Base-by-base conservation (phyloP, 2,329 filamentous ascomycete genomes). In the Sporothrix dimorphospora region DNA sequence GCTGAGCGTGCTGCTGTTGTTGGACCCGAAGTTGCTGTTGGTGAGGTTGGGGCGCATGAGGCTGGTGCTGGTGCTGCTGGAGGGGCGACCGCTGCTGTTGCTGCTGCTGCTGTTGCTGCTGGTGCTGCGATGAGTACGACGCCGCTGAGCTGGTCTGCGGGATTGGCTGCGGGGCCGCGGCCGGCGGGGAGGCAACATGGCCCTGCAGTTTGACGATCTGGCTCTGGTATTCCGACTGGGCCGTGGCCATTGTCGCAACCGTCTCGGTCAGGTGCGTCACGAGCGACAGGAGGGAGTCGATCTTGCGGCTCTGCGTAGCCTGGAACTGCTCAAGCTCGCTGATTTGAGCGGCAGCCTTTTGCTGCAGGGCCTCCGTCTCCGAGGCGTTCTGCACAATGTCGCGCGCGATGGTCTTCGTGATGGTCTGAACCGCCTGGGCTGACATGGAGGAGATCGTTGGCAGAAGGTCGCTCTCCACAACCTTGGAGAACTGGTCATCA, bases 221-320 rank as follows among this genome's bases (percentile, higher is more conserved):
- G 55, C 86, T 86, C 79, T 94, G 91, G 75, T 94, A 89, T 71
- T 91, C 87, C 4, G 87, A 82, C 81, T 94, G 92, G 1, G 87
- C 86, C 5, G 88, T 82, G 5, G 90, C 90, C 90, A 95, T 90
- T 14, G 87, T 87, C 51, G 89, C 88, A 30, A 95, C 86, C 59
- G 90, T 92, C 74, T 91, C 88, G 2, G 90, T 88, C 72, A 94
- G 84, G 30, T 88, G 87, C 42, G 86, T 87, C 4, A 93, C 89
- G 40, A 92, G 86, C 16, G 86, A 85, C 8, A 90, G 86, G n/a
- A 95, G 85, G 77, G 92, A 88, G 70, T 92, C 89, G 72, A 94
- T 91, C 85, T 94, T 94, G 75, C 84, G 83, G 70, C 81, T 82
- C 71, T 90, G 87, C 3, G 82, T 82, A 6, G 85, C 83, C 71